Evolutionary conservation across 306 rosid genomes (phyloP), one percentile per base, ranked within the genome.

Genomic region (Dalbergia cultrata): DNA sequence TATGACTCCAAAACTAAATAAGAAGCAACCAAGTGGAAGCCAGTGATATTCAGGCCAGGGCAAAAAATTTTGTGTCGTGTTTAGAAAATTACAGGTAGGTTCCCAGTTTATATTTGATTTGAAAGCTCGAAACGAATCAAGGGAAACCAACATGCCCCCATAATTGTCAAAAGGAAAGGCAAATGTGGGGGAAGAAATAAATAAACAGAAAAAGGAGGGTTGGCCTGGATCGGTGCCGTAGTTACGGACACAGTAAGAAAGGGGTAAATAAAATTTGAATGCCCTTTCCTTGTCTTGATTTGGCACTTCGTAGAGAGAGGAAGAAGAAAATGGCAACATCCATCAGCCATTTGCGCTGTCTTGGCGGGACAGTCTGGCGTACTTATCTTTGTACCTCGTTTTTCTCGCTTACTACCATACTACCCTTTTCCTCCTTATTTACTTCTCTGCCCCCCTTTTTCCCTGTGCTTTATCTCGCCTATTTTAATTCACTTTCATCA

Each of bases 291-390:
- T 80, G 80, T 80, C 84, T 13, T 73, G 33, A 73, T 65, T 34
- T 41, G 66, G 21, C 59, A 44, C 5, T 77, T 52, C 31, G 72
- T 63, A 37, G 60, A 10, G 70, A 18, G 74, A 71, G 73, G 22
- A 6, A 21, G 37, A 10, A 56, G 16, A 6, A 21, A 1, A 21
- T 33, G 72, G 78, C 22, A 45, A 45, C 75, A 68, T 58, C 13
- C 63, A 57, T 59, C 72, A 45, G 18, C 75, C 73, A 78, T 74
- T 78, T 82, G 64, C 59, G 59, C 58, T 75, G 84, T 69, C 67
- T 87, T 93, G 92, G 93, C 88, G 89, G 94, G 94, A 93, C 97
- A 94, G 91, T 86, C 97, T 94, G 97, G 90, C 94, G 69, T 68
- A 53, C 80, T 83, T 80, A 81, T 83, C 86, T 57, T 65, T 54